Evolutionary conservation across 257 asterid species (phyloP).

Genomic region (Thymus quinquecostatus): DNA sequence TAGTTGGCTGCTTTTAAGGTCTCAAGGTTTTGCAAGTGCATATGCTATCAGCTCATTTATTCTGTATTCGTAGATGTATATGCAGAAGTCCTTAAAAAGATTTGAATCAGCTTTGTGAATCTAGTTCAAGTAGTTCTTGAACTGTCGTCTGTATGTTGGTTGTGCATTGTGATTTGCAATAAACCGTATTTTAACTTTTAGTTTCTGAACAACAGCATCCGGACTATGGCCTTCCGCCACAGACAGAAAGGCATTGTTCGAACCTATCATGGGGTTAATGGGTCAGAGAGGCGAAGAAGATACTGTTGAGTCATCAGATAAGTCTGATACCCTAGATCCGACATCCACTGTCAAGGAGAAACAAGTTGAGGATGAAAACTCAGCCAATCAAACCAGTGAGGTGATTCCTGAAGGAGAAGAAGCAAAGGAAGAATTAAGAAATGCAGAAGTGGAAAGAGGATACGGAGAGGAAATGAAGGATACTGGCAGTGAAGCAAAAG

Average conservation of each 20-base stretch:
- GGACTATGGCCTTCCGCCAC: conserved; percentile 76
- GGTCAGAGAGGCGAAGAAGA: conserved; percentile 65
- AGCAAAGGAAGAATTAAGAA: conserved; percentile 43
- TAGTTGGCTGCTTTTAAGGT: conserved; percentile 16
- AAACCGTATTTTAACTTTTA: conserved; percentile 14
- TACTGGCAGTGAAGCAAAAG: conserved; percentile 43
- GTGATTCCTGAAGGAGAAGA: conserved; percentile 42
- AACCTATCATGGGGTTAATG: conserved; percentile 78
- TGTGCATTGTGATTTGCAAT: conserved; percentile 3
- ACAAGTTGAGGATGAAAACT: conserved; percentile 39
- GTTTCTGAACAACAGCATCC: conserved; percentile 50
- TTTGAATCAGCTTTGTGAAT: neutral
- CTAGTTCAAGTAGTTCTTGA: conserved; percentile 14
- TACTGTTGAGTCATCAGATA: conserved; percentile 47
- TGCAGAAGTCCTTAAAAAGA: neutral
- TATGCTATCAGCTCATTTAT: conserved; percentile 6
- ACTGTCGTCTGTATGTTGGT: conserved; percentile 10
- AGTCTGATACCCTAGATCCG: conserved; percentile 40
- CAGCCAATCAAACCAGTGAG: conserved; percentile 41
- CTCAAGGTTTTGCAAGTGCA: conserved; percentile 24
- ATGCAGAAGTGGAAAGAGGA: conserved; percentile 44
- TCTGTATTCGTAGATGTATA: neutral
- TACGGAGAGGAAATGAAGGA: conserved; percentile 42
- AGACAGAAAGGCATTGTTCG: conserved; percentile 65
- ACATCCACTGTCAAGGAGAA: conserved; percentile 43